Evolutionary conservation across 2,329 filamentous ascomycete genomes (phyloP).

Genomic region (Diaporthe humulicola): DNA sequence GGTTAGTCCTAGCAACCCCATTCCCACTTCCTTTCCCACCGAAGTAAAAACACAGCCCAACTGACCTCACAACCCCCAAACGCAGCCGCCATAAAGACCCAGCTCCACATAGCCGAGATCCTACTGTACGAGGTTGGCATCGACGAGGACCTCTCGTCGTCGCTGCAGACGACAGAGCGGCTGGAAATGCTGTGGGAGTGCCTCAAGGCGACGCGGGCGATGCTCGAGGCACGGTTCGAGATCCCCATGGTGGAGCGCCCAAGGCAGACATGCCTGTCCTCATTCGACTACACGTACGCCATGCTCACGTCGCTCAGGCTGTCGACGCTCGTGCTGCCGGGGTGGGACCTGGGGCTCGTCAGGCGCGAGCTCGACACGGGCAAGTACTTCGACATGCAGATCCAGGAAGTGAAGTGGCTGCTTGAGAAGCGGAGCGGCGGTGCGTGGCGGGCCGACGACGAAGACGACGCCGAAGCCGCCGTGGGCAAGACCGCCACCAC

Average conservation of each 20-base stretch:
- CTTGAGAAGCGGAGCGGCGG: slow-evolving; percentile 43
- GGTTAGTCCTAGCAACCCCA: slow-evolving; percentile 44
- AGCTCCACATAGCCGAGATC: slow-evolving; percentile 59
- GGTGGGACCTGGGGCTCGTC: slow-evolving; percentile 58
- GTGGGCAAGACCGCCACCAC: not conserved
- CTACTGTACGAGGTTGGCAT: slow-evolving; percentile 62
- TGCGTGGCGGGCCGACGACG: not conserved
- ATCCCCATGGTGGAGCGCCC: slow-evolving; percentile 48
- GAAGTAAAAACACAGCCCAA: not conserved
- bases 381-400: slow-evolving; percentile 47
- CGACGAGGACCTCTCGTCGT: slow-evolving; percentile 52
- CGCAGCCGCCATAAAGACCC: slow-evolving; percentile 55
- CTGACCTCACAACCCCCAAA: not conserved
- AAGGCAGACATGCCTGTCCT: slow-evolving; percentile 57
- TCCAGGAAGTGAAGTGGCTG: slow-evolving; percentile 47
- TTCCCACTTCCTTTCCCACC: no score
- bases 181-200: slow-evolving; percentile 62
- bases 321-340: slow-evolving; percentile 58
- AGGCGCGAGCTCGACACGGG: slow-evolving; percentile 53
- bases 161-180: slow-evolving; percentile 54
- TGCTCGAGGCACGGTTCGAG: slow-evolving; percentile 51
- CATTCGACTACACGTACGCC: slow-evolving; percentile 62
- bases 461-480: not conserved
- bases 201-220: slow-evolving; percentile 54
- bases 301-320: slow-evolving; percentile 62